Conservation (phyloP, 1,284 basidiomycete species). For the Papiliotrema terrestris region DNA sequence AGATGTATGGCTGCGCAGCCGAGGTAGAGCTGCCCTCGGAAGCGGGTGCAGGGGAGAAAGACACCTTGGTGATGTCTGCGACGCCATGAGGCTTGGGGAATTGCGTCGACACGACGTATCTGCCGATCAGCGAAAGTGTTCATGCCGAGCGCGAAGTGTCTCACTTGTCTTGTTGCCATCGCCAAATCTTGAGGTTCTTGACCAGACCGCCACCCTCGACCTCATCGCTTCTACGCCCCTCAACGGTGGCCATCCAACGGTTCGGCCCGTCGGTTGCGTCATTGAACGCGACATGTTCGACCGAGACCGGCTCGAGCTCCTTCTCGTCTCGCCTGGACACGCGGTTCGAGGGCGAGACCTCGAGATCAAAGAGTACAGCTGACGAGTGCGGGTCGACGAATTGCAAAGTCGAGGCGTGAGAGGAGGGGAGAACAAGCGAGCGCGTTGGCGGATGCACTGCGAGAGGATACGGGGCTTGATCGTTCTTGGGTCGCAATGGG, state of each 20-base stretch:
- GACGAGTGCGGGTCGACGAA: constrained; percentile 75
- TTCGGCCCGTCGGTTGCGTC: constrained; percentile 45
- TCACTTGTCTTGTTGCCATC: constrained; percentile 61
- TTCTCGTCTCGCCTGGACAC: constrained; percentile 80
- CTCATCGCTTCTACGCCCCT: constrained; percentile 67
- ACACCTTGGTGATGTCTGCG: constrained; percentile 61
- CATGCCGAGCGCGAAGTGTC: not conserved
- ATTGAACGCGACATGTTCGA: constrained; percentile 68
- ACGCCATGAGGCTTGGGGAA: constrained; percentile 83
- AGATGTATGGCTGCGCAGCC: constrained; percentile 31
- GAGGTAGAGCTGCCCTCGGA: constrained; percentile 8
- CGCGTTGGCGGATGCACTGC: constrained; percentile 67
- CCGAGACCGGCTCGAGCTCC: constrained; percentile 69
- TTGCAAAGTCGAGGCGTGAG: constrained; percentile 91
- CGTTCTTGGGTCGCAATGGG: not conserved
- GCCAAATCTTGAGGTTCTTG: constrained; percentile 85
- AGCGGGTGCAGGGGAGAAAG: constrained; percentile 54
- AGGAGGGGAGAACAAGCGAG: constrained; percentile 83
- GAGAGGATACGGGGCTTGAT: constrained; percentile 47
- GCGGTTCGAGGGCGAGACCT: constrained; percentile 89
- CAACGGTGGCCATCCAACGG: constrained; percentile 93
- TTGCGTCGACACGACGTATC: constrained; percentile 67
- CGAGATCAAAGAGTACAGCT: constrained; percentile 76
- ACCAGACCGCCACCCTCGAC: constrained; percentile 55
- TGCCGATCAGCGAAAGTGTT: constrained; percentile 7